Percentiles rank a stretch among this genome's conserved stretches.
phyloP scores from a whole-genome alignment of 345 rosid genomes.

The Kernera saxatilis region DNA sequence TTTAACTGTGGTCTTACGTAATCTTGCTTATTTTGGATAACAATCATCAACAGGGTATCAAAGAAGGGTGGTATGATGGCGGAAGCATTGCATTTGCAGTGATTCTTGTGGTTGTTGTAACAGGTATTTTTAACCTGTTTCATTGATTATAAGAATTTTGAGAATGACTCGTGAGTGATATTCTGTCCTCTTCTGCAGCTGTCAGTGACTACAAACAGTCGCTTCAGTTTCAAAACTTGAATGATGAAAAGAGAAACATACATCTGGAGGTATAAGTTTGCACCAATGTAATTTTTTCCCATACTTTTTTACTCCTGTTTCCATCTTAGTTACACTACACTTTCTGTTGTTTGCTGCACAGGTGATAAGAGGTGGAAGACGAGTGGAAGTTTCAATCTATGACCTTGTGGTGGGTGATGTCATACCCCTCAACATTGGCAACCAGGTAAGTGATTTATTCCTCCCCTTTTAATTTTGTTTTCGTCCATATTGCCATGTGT shows the following conservation, averaged over 20 bases:
- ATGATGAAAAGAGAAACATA: conserved; percentile 94
- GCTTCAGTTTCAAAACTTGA: conserved; percentile 92
- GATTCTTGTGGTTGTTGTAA: conserved; percentile 78
- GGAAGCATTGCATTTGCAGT: conserved; percentile 98
- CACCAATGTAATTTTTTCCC: neutral
- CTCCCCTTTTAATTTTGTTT: neutral
- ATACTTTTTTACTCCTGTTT: neutral
- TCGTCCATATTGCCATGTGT: neutral
- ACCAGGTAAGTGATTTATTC: conserved; percentile 50
- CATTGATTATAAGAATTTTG: neutral
- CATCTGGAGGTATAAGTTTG: conserved; percentile 66
- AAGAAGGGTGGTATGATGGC: conserved; percentile 99
- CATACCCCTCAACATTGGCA: conserved; percentile 91
- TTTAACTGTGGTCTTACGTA: neutral
- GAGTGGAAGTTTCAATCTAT: conserved; percentile 76
- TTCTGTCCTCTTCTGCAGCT: conserved; percentile 43
- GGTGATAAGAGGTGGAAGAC: conserved; percentile 91
- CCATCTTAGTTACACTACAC: neutral
- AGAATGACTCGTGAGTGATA: neutral
- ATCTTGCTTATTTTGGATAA: neutral
- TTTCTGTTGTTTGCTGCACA: conserved; percentile 21
- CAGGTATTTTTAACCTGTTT: conserved; percentile 45
- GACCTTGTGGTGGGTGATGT: conserved; percentile 96
- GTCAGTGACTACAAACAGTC: conserved; percentile 97
- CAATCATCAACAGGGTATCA: conserved; percentile 51